These are phyloP conservation scores for Passiflora organensis DNA, from an alignment of 345 rosid genomes.

Conservation along the genomic window DNA sequence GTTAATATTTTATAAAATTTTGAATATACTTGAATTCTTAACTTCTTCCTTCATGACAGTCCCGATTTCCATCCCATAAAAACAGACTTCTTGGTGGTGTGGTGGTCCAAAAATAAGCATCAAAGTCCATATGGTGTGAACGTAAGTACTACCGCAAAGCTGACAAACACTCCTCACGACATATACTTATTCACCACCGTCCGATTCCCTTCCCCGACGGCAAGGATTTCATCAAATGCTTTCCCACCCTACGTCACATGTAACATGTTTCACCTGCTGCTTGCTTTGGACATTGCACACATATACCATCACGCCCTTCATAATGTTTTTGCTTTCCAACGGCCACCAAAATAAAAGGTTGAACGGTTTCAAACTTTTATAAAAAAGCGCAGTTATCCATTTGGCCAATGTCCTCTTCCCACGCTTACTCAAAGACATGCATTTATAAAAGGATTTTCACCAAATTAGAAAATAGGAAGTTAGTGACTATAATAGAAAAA, in stretches of 20 bases:
- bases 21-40: too few relatives aligned
- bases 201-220: slow-evolving; percentile 3
- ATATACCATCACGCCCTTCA: slow-evolving; percentile 13
- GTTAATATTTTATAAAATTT: too few relatives aligned
- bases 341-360: slow-evolving; percentile 14
- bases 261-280: too few relatives aligned
- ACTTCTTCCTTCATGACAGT: too few relatives aligned
- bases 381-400: too few relatives aligned
- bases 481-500: background rate
- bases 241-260: background rate
- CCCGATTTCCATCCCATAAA: too few relatives aligned
- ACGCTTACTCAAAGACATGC: too few relatives aligned
- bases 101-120: background rate
- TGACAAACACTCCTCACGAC: background rate
- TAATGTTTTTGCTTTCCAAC: slow-evolving; percentile 34
- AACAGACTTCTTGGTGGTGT: background rate
- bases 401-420: too few relatives aligned
- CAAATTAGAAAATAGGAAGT: background rate
- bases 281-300: background rate
- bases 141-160: background rate
- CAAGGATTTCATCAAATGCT: background rate
- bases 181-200: slow-evolving; percentile 3
- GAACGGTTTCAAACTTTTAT: slow-evolving; percentile 15
- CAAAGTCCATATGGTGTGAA: background rate
- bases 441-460: too few relatives aligned